These are phyloP conservation scores for Rhizopogon vinicolor DNA, from an alignment of 768 basidiomycete genomes.

Conservation along the genomic window DNA sequence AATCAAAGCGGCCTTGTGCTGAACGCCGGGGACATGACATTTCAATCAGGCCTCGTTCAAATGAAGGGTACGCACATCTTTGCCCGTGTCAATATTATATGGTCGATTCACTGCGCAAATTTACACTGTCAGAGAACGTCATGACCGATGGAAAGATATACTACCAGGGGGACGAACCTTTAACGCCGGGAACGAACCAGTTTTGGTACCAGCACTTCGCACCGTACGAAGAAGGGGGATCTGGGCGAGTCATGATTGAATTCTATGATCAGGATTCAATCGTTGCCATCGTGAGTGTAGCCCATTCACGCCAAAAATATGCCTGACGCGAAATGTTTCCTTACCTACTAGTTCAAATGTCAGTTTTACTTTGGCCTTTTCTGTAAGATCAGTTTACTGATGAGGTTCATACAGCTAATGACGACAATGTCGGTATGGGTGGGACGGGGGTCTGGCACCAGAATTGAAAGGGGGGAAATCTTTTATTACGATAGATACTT, in stretches of 20 bases:
- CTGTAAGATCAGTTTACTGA: not conserved
- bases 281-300: too few relatives aligned
- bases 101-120: not conserved
- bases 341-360: not conserved
- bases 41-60: not conserved
- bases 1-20: not conserved
- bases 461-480: not conserved
- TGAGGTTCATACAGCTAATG: not conserved
- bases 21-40: not conserved
- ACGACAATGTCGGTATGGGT: not conserved
- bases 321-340: not conserved
- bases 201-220: not conserved
- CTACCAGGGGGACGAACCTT: not conserved
- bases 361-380: not conserved
- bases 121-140: not conserved
- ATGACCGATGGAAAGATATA: not conserved
- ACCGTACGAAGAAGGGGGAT: not conserved
- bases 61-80: not conserved
- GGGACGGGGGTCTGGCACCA: not conserved
- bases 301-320: too few relatives aligned
- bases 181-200: not conserved
- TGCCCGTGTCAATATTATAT: not conserved
- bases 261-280: too few relatives aligned
- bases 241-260: not conserved
- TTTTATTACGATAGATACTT: not conserved